phyloP scores from a whole-genome alignment of 805 yeast genomes.

The Yueomyces sinensis region DNA sequence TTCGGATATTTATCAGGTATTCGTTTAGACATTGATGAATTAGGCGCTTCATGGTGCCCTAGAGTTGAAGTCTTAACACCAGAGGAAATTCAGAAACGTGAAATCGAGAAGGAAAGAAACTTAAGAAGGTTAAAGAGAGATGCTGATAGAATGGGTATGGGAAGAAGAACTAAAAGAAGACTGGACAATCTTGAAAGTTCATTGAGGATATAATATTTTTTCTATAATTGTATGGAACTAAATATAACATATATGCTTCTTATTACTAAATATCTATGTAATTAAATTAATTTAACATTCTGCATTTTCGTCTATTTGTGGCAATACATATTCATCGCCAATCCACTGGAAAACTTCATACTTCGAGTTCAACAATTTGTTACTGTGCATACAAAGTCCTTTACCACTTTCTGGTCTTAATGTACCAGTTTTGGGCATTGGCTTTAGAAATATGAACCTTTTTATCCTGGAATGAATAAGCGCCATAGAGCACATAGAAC shows the following conservation, averaged over 20 bases:
- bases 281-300: neutral
- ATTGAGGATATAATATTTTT: conserved; percentile 9
- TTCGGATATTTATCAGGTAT: conserved; percentile 51
- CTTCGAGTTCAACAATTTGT: conserved; percentile 70
- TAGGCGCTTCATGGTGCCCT: conserved; percentile 82
- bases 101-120: conserved; percentile 87
- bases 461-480: conserved; percentile 78
- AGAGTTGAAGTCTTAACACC: conserved; percentile 73
- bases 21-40: conserved; percentile 60
- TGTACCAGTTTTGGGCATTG: conserved; percentile 39
- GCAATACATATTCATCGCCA: conserved; percentile 21
- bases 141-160: conserved; percentile 34
- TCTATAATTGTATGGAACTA: too few relatives aligned
- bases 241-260: too few relatives aligned
- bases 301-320: neutral
- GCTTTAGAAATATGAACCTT: conserved; percentile 46
- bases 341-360: conserved; percentile 74
- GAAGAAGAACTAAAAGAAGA: conserved; percentile 31
- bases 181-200: conserved; percentile 37
- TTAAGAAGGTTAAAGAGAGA: conserved; percentile 88
- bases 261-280: too few relatives aligned
- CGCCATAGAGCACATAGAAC: conserved; percentile 96
- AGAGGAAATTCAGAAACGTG: conserved; percentile 90
- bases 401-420: conserved; percentile 45
- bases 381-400: conserved; percentile 62